Base-by-base conservation (phyloP, 108 stramenopile genomes). In the Schizochytrium sp. region DNA sequence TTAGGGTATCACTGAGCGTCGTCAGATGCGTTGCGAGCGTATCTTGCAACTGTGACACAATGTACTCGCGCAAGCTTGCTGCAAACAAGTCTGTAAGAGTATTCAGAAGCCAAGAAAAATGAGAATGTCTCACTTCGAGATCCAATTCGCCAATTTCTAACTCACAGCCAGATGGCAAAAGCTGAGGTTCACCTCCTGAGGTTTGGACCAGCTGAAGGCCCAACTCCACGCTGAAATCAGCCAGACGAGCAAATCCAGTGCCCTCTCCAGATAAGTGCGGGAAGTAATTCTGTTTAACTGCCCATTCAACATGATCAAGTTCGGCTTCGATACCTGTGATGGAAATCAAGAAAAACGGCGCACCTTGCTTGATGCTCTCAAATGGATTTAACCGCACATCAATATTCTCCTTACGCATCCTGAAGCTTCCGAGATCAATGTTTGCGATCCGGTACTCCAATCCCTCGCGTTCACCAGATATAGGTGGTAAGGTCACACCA, bases 401-500 rank as follows among this genome's bases (percentile, higher is more conserved):
- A 10, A 83, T 55, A 53, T 83, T 38, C 3, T 83, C 76, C 28
- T 40, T 83, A 38, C 55, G 47, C 45, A 83, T 28, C 1, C 15
- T 83, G 76, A 83, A 83, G 15, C 15, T 53, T 10, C 76, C 53
- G 10, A 83, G 47, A 1, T 83, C 76, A 5, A 83, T 13, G 28
- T 83, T 83, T 5, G 47, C 76, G 28, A 83, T 83, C n/a, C 76
- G 76, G 53, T 83, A 83, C 76, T 55, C 47, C 38, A 83, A 53
- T 10, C 76, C 76, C 28, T 83, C 76, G 47, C 53, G 47, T 38
- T 83, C 76, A 53, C 76, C 76, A 5, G 47, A 49, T 47, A 83
- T 83, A 5, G 76, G 76, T n/a, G 76, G 76, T 0, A 83, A n/a
- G 53, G 4, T 49, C 45, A 83, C 5, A 5, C 28, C 53, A 7